Percentiles rank a stretch among this genome's conserved stretches.
Conservation (phyloP, 148 eudicot species). For the Selenicereus undatus region DNA sequence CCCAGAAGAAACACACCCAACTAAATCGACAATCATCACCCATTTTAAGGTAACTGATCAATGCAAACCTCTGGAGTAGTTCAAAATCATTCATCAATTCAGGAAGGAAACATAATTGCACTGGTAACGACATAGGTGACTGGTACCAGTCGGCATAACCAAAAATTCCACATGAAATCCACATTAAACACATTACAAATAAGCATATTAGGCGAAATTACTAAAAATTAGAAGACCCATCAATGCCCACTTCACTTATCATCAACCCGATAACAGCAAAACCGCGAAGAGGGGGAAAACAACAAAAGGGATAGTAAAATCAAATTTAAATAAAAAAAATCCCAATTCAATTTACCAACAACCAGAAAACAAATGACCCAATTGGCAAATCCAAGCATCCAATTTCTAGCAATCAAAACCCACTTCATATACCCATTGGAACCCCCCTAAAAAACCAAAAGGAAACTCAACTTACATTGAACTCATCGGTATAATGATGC, state of each 20-base stretch:
- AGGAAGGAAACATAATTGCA: background rate
- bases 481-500: slow-evolving; percentile 56
- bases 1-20: background rate
- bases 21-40: background rate
- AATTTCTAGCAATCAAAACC: background rate
- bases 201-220: background rate
- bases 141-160: background rate
- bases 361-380: background rate
- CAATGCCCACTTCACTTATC: background rate
- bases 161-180: background rate
- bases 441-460: background rate
- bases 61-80: background rate
- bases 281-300: background rate
- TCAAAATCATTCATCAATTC: background rate
- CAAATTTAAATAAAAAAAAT: background rate
- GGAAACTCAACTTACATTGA: slow-evolving; percentile 43
- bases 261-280: background rate
- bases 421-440: background rate
- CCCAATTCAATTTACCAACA: slow-evolving; percentile 5
- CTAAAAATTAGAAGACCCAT: background rate
- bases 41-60: background rate
- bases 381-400: background rate
- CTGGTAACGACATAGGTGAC: background rate
- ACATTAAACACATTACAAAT: background rate
- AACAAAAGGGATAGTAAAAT: background rate